Base-by-base conservation (phyloP, 768 basidiomycete species). In the Mycena epipterygia region DNA sequence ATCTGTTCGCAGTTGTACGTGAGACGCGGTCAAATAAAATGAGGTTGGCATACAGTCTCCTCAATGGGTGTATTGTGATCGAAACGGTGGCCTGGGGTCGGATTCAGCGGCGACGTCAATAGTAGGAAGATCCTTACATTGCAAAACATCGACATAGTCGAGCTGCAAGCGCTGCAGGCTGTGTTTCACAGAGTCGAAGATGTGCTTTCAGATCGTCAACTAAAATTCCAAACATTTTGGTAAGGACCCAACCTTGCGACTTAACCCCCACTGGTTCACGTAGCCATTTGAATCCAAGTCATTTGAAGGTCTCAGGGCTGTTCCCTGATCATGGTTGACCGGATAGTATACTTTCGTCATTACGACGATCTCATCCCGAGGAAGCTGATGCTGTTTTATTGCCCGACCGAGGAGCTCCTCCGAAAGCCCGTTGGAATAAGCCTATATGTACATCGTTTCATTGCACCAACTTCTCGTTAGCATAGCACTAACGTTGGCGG, bases 61-160 rank as follows among this genome's bases (percentile, higher is more conserved):
- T 85, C 86, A 35, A 90, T 89, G 1, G 90, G 89, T 0, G 90
- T 90, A 5, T 89, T 81, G n/a, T 79, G 63, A 69, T 90, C 90
- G 70, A 90, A 89, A 7, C 89, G 83, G 75, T 89, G 87, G 75
- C 86, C 86, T 87, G 48, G 3, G 29, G 32, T 19, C 32, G n/a
- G 11, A 7, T 8, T 55, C 4, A 57, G 39, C 1, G n/a, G 23
- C 33, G 16, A 5, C 17, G 35, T 49, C 4, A 6, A 29, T 29
- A n/a, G 2, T n/a, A 42, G 25, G n/a, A 66, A 7, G n/a, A n/a
- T 35, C 12, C 51, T 41, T 67, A 83, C 87, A 86, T 76, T 87
- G 89, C 32, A 90, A 80, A 3, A 91, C 72, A 73, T 91, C 91
- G 64, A 91, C 84, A 61, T 91, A 88, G 60, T 90, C 89, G 57